Evolutionary conservation across 805 yeast genomes (phyloP).

Genomic region (Teunomyces aglyptinius): DNA sequence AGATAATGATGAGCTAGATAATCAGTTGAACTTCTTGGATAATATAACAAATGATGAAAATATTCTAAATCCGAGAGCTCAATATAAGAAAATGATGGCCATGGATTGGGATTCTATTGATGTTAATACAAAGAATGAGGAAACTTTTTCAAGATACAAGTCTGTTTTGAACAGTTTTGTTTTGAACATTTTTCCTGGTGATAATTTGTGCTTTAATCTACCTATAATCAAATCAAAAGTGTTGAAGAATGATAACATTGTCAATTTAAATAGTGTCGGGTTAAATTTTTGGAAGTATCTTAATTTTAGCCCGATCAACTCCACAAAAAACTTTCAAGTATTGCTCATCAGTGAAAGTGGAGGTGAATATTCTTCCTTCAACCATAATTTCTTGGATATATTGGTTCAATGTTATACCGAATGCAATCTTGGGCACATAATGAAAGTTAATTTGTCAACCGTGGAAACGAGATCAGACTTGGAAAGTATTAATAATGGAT

Average conservation of each 20-base stretch:
- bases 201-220: slow-evolving; percentile 21
- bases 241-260: slow-evolving; percentile 37
- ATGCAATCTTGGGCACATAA: slow-evolving; percentile 47
- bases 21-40: slow-evolving; percentile 36
- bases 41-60: slow-evolving; percentile 34
- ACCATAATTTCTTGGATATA: slow-evolving; percentile 39
- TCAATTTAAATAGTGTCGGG: slow-evolving; percentile 46
- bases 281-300: slow-evolving; percentile 56
- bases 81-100: slow-evolving; percentile 18
- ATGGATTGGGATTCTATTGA: slow-evolving; percentile 39
- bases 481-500: slow-evolving; percentile 29
- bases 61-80: slow-evolving; percentile 21
- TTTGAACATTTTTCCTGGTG: slow-evolving; percentile 12
- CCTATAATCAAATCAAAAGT: slow-evolving; percentile 28
- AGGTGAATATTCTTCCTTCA: slow-evolving; percentile 20
- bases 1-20: slow-evolving; percentile 19
- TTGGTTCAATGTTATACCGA: slow-evolving; percentile 45
- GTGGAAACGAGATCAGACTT: slow-evolving; percentile 28
- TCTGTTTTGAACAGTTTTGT: slow-evolving; percentile 13
- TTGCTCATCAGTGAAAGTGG: slow-evolving; percentile 42
- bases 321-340: slow-evolving; percentile 51
- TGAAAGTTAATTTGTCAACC: slow-evolving; percentile 28
- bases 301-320: slow-evolving; percentile 53
- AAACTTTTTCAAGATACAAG: slow-evolving; percentile 21
- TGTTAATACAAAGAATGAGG: slow-evolving; percentile 14